Conservation (phyloP, 495 filamentous ascomycete genomes). For the Apodospora peruviana region DNA sequence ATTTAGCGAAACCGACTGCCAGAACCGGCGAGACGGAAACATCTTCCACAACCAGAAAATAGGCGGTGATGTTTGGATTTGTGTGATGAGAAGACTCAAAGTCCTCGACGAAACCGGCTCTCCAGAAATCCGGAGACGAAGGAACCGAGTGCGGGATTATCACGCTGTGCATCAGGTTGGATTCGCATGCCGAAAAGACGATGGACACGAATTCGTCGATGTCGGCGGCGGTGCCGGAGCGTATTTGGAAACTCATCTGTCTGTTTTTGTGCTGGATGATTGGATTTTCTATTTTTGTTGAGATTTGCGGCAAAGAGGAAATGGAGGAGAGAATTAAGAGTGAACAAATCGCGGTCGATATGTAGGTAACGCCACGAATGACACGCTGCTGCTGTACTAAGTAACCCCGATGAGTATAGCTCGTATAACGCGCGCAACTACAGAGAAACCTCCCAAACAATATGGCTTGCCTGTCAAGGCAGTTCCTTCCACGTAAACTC, state of each 20-base stretch:
- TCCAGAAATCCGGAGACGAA: neutral
- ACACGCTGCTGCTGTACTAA: too few relatives aligned
- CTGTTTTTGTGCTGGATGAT: neutral
- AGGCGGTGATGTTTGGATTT: neutral
- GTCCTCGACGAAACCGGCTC: neutral
- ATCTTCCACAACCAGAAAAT: neutral
- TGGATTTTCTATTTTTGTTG: too few relatives aligned
- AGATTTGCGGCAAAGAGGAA: too few relatives aligned
- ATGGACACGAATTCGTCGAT: constrained; percentile 9
- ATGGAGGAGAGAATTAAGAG: too few relatives aligned
- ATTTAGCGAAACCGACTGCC: neutral
- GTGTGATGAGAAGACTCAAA: too few relatives aligned
- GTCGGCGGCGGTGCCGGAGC: constrained; percentile 2
- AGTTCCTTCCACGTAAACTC: too few relatives aligned
- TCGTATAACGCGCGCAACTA: too few relatives aligned
- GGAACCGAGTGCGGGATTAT: neutral
- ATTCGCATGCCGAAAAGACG: constrained; percentile 17
- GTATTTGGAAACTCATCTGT: constrained; percentile 2
- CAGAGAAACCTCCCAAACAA: too few relatives aligned
- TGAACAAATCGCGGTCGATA: too few relatives aligned
- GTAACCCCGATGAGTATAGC: too few relatives aligned
- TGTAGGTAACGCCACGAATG: too few relatives aligned
- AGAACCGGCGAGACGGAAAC: neutral
- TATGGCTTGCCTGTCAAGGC: too few relatives aligned
- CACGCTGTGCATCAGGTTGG: constrained; percentile 2